These are phyloP conservation scores for Plasmodium inui DNA, from an alignment of 169 alveolate species.

Conservation along the genomic window DNA sequence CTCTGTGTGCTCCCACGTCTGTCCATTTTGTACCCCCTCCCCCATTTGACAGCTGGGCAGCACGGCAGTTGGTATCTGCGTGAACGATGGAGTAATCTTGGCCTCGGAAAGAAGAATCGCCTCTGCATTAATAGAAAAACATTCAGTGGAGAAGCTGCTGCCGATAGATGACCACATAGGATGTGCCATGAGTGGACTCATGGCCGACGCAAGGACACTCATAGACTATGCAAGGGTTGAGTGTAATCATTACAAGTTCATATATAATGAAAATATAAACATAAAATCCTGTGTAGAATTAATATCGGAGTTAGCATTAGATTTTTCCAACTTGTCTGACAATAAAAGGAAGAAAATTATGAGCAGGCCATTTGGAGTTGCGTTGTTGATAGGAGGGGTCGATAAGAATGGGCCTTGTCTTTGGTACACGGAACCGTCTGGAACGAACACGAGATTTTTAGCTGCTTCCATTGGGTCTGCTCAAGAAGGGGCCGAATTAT, in stretches of 20 bases:
- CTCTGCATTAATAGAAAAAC: conserved; percentile 93
- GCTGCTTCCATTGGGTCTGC: conserved; percentile 99
- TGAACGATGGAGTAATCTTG: conserved; percentile 96
- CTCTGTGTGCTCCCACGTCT: too few relatives aligned
- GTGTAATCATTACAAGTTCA: conserved; percentile 96
- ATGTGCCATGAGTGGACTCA: conserved; percentile 98
- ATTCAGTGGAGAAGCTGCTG: conserved; percentile 94
- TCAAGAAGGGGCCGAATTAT: conserved; percentile 95
- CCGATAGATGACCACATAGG: conserved; percentile 96
- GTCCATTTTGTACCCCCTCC: not conserved
- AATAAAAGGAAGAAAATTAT: conserved; percentile 89
- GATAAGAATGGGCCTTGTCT: conserved; percentile 97
- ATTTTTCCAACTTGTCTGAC: conserved; percentile 92
- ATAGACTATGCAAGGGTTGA: conserved; percentile 98
- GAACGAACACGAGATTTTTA: conserved; percentile 92
- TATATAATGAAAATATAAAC: conserved; percentile 95
- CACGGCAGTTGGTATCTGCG: conserved; percentile 98
- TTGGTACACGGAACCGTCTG: conserved; percentile 98
- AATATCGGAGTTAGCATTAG: conserved; percentile 96
- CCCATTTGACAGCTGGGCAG: conserved; percentile 91
- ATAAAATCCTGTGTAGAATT: conserved; percentile 91
- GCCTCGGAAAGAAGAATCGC: conserved; percentile 96
- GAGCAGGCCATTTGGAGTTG: conserved; percentile 99
- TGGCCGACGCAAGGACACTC: conserved; percentile 98
- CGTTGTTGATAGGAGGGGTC: conserved; percentile 96